Percentiles rank a stretch among this genome's conserved stretches.
Evolutionary conservation across 2,329 filamentous ascomycete genomes (phyloP).

Genomic region (Fusarium sp.): DNA sequence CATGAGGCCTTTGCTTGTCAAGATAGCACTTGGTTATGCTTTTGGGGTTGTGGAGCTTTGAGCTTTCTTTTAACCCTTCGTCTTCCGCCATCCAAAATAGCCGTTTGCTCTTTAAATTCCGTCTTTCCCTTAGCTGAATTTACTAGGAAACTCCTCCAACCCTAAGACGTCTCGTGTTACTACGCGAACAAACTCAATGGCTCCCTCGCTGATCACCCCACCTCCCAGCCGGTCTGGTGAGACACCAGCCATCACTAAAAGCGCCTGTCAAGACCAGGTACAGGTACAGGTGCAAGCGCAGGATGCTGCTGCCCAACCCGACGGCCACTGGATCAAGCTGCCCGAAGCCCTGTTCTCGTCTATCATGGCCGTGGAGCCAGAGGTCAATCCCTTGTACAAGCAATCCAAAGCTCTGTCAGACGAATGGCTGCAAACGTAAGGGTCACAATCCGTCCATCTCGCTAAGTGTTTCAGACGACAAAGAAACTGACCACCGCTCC

Average conservation of each 20-base stretch:
- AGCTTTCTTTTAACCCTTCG: not conserved
- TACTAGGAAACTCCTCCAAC: not conserved
- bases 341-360: conserved; percentile 29
- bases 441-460: not conserved
- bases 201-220: conserved; percentile 25
- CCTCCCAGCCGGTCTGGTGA: conserved; percentile 27
- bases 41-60: not conserved
- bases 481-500: not conserved
- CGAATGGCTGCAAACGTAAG: conserved; percentile 27
- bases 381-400: conserved; percentile 28
- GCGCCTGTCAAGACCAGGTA: conserved; percentile 8
- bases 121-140: not conserved
- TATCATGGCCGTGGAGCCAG: conserved; percentile 28
- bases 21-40: not conserved
- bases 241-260: not conserved
- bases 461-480: not conserved
- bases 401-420: conserved; percentile 24
- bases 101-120: not conserved
- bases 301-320: not conserved
- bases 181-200: conserved; percentile 2
- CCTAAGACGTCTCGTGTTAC: not conserved
- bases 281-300: conserved; percentile 9
- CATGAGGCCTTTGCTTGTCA: not conserved
- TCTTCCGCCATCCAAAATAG: not conserved
- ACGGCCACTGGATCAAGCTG: conserved; percentile 22